Percentiles rank a stretch among this genome's conserved stretches.
Conservation (phyloP, 176 grass and related monocot species). For the sorghum (Sorghum bicolor) region Sorghum_bicolor_NCBIv3 NC_012876.2:7731501-7732000, state of each 20-base stretch:
- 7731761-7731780: background rate
- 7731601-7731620: background rate
- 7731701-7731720: background rate
- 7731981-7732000: too few species aligned
- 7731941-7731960: too few species aligned
- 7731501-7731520: background rate
- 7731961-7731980: too few species aligned
- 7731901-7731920: too few species aligned
- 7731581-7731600: background rate
- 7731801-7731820: too few species aligned
- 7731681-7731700: background rate
- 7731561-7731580: background rate
- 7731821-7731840: too few species aligned
- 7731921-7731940: too few species aligned
- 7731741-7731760: too few species aligned
- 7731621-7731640: background rate
- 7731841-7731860: too few species aligned
- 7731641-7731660: background rate
- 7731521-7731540: background rate
- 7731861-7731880: too few species aligned
- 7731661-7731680: background rate
- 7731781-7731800: too few species aligned
- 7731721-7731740: background rate
- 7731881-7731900: too few species aligned
- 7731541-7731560: background rate